These are phyloP conservation scores for Celoporthe dispersa DNA, from an alignment of 2,329 filamentous ascomycete species.

Conservation along the genomic window DNA sequence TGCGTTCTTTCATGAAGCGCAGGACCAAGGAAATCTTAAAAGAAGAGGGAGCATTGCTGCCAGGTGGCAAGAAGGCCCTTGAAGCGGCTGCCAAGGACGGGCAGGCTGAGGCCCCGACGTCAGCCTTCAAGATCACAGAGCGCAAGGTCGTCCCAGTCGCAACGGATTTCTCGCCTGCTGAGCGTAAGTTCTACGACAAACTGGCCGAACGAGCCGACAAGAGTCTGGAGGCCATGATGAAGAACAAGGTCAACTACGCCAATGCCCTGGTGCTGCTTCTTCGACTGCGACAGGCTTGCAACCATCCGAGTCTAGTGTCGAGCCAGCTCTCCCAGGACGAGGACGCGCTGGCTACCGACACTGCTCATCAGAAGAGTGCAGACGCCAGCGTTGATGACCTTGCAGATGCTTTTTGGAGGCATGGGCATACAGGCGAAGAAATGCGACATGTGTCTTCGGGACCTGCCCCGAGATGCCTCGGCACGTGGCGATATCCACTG, in stretches of 20 bases:
- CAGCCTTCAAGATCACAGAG: constrained; percentile 87
- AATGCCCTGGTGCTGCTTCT: constrained; percentile 92
- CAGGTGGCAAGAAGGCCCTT: constrained; percentile 66
- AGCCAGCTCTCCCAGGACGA: constrained; percentile 85
- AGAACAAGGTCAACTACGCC: constrained; percentile 82
- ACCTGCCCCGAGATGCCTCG: constrained; percentile 62
- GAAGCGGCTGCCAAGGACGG: constrained; percentile 51
- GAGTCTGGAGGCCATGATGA: constrained; percentile 88
- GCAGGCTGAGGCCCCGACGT: constrained; percentile 52
- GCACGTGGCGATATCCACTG: constrained; percentile 54
- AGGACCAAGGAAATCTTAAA: constrained; percentile 97
- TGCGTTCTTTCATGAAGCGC: constrained; percentile 98
- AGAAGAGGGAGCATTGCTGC: constrained; percentile 78
- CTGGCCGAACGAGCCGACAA: constrained; percentile 84
- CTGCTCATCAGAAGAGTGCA: constrained; percentile 57
- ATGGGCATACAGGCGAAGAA: constrained; percentile 77
- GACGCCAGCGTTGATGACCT: constrained; percentile 78
- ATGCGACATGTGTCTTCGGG: constrained; percentile 81
- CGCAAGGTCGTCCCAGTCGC: constrained; percentile 83
- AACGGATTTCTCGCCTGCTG: constrained; percentile 77
- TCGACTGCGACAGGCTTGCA: constrained; percentile 88
- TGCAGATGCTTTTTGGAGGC: constrained; percentile 82
- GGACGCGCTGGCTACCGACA: constrained; percentile 75
- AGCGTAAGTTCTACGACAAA: constrained; percentile 83
- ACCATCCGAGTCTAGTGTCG: constrained; percentile 87